Evolutionary conservation across 176 grass and related monocot species (phyloP), one percentile per base, ranked within the genome.

Genomic region (Aegilops bicornis): DNA sequence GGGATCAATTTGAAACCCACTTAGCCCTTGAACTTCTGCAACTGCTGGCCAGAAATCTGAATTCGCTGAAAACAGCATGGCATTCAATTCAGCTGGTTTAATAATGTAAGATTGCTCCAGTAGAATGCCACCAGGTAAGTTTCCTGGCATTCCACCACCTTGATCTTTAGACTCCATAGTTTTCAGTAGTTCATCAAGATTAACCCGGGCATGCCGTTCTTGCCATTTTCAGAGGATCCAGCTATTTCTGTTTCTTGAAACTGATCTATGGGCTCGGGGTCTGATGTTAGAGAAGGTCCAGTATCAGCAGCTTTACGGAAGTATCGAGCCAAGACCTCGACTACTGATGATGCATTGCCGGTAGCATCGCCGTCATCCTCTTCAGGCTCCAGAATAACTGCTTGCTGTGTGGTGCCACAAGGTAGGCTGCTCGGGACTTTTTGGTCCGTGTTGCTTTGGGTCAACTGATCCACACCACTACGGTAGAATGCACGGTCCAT

Each of bases 151-250:
- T 90, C 88, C 96, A 84, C 36, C 23, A 81, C 71, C 86, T 92
- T 92, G 81, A 81, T 92, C 79, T 84, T 92, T 94, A 59, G 88
- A 94, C 87, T 91, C 90, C 69, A 92, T 84, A 8, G 31, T 89
- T 79, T 96, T 98, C 54, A 98, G 82, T 78, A 98, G 88, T 84
- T 96, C 94, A 54, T 91, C 90, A 63, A 94, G 89, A 73, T 32
- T 86, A 84, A n/a, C 72, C 87, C 84, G 75, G 64, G 16, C 25
- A 37, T 76, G 60, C 85, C 71, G 7, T 61, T 72, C 40, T 82
- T 69, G 39, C 78, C 88, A 32, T 83, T 91, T 84, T 76, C 85
- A 52, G 60, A 73, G 80, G 61, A 75, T 23, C 84, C 85, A 23
- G 85, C 35, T 76, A 52, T 40, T 69, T 84, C 76, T 62, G 81